Conservation (phyloP, 2,329 filamentous ascomycete species). For the Trichoderma semiorbis region DNA sequence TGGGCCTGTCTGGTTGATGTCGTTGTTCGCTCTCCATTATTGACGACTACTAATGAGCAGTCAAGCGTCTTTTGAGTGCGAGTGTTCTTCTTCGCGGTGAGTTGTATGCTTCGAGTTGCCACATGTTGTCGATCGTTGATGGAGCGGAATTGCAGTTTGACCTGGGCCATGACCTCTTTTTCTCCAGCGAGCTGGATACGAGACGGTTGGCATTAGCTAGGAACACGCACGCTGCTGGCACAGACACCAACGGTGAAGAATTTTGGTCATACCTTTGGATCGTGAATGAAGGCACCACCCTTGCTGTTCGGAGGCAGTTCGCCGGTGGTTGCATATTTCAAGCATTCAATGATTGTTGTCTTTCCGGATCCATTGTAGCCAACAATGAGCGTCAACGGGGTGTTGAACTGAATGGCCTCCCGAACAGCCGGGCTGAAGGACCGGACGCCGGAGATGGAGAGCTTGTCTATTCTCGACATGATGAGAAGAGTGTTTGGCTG, state of each 20-base stretch:
- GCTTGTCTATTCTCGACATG: slow-evolving; percentile 82
- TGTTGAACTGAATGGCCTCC: slow-evolving; percentile 83
- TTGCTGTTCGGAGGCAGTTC: slow-evolving; percentile 88
- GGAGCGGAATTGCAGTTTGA: slow-evolving; percentile 82
- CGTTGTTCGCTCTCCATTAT: slow-evolving; percentile 73
- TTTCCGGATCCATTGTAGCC: slow-evolving; percentile 97
- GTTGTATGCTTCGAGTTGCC: slow-evolving; percentile 76
- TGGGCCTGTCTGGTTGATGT: slow-evolving; percentile 79
- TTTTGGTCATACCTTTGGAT: slow-evolving; percentile 66
- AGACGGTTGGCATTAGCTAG: not conserved
- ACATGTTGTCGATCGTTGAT: slow-evolving; percentile 78
- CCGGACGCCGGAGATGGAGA: slow-evolving; percentile 77
- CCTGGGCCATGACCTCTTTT: slow-evolving; percentile 84
- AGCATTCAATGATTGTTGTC: slow-evolving; percentile 97
- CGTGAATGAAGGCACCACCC: slow-evolving; percentile 91
- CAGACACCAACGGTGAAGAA: not conserved
- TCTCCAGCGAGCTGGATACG: slow-evolving; percentile 65
- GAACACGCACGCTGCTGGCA: not conserved
- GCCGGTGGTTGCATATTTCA: slow-evolving; percentile 96
- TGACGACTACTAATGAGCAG: slow-evolving; percentile 68
- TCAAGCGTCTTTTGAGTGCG: slow-evolving; percentile 82
- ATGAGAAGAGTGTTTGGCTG: slow-evolving; percentile 20
- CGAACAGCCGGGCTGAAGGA: slow-evolving; percentile 75
- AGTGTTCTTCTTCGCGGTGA: slow-evolving; percentile 78
- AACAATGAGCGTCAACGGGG: slow-evolving; percentile 91